Percentiles rank a stretch among this genome's conserved stretches.
These are phyloP conservation scores for Rhizopogon salebrosus DNA, from an alignment of 768 basidiomycete genomes.

Conservation along the genomic window DNA sequence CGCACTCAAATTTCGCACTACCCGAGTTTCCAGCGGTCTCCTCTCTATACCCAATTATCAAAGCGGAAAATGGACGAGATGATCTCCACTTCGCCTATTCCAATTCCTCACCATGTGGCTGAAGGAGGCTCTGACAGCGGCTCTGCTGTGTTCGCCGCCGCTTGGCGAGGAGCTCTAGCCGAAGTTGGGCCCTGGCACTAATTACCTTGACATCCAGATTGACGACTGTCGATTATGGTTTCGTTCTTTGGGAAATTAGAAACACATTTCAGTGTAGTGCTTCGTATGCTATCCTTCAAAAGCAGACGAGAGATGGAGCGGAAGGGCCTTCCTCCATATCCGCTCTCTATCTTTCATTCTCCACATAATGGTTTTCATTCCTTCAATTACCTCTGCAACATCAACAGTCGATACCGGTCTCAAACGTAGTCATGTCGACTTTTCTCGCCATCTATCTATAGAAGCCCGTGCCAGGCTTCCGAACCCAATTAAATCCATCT, in stretches of 20 bases:
- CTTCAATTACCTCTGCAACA: conserved; percentile 9
- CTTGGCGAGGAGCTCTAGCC: too few relatives aligned
- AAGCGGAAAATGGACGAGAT: neutral
- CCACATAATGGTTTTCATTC: conserved; percentile 21
- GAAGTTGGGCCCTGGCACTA: neutral
- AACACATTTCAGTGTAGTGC: neutral
- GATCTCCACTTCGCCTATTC: neutral
- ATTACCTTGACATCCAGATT: neutral
- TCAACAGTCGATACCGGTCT: conserved; percentile 6
- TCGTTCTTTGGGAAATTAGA: neutral
- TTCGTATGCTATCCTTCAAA: neutral
- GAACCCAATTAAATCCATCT: conserved; percentile 33
- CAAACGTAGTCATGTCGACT: conserved; percentile 24
- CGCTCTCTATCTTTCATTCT: neutral
- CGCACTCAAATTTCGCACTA: too few relatives aligned
- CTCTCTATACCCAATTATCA: too few relatives aligned
- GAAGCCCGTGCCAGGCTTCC: conserved; percentile 29
- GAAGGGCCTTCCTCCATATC: neutral
- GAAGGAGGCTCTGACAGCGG: too few relatives aligned
- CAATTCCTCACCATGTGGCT: neutral
- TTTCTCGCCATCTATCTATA: conserved; percentile 29
- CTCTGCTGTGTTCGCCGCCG: neutral
- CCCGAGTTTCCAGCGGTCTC: too few relatives aligned
- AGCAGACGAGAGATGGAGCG: neutral
- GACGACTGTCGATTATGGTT: neutral